Percentiles rank a stretch among this genome's conserved stretches.
Evolutionary conservation across 106 monocot species (phyloP).

Genomic region (Hemerocallis citrina): DNA sequence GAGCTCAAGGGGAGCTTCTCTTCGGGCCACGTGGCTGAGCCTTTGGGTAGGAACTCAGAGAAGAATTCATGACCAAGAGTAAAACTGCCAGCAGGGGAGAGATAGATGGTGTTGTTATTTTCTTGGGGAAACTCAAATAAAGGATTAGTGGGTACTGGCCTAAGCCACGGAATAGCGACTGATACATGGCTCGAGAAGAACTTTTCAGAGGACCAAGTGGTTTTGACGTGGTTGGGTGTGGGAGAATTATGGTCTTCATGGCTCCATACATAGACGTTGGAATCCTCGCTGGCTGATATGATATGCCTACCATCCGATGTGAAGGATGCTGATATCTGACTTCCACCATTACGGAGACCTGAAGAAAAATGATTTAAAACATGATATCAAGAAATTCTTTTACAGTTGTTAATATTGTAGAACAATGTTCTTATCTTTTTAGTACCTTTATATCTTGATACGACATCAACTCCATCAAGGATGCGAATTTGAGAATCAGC

Average conservation of each 20-base stretch:
- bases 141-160: conserved; percentile 3
- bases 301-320: conserved; percentile 67
- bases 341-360: conserved; percentile 60
- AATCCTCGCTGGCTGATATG: conserved; percentile 79
- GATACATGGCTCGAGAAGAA: conserved; percentile 47
- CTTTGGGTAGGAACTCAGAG: conserved; percentile 22
- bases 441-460: conserved; percentile 58
- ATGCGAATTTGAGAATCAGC: conserved; percentile 56
- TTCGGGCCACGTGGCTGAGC: conserved; percentile 85
- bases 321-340: conserved; percentile 78
- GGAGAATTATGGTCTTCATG: conserved; percentile 5
- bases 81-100: conserved; percentile 24
- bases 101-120: conserved; percentile 13
- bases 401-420: not conserved
- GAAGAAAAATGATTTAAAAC: not conserved
- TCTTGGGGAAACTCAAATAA: not conserved
- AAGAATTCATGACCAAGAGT: conserved; percentile 37
- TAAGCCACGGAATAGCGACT: conserved; percentile 74
- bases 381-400: too few species aligned
- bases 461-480: conserved; percentile 46
- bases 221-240: conserved; percentile 33
- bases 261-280: conserved; percentile 76
- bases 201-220: conserved; percentile 41
- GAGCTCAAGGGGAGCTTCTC: conserved; percentile 63
- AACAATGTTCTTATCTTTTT: not conserved